Base-by-base conservation (phyloP, 441 rosid genomes). In the Sinapis alba region DNA sequence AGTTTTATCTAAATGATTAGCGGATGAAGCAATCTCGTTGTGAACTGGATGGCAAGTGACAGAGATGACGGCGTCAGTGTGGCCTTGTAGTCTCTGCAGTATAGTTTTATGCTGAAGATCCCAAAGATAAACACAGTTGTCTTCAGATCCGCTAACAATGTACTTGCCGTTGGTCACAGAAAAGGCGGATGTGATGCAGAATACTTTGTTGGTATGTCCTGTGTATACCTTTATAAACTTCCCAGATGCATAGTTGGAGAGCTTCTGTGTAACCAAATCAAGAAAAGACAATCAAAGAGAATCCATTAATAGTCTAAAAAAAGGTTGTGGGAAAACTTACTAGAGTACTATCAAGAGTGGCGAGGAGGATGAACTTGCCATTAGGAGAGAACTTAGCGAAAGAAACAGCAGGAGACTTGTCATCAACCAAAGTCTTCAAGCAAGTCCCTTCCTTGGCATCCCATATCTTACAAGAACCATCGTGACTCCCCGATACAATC, bases 381-480 rank as follows among this genome's bases (percentile, higher is more conserved):
- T 91, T 93, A 66, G 98, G 98, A 6, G 97, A 95, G 81, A 95
- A 93, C 57, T 95, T 91, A 21, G 91, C 93, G 5, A 95, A 91
- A 6, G 98, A 95, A 10, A 91, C 95, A 1, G 88, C 86, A 0
- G 93, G 90, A 65, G 63, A 79, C 59, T 85, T 86, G 36, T 91
- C 96, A 53, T 89, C 94, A 28, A 95, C 83, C 21, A 95, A 80
- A 10, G 93, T 87, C 86, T 89, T 90, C 84, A 92, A 80, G 77
- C 91, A 86, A 4, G 89, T 60, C 1, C 98, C 99, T 38, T 87
- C 84, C 2, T 82, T 81, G 2, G 93, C 91, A 76, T 91, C 99
- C 98, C 98, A 95, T n/a, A 95, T 91, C 80, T 91, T 93, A 78
- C 98, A 95, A 56, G 89, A 78, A 9, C 99, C 99, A n/a, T 95